Percentiles rank a stretch among this genome's conserved stretches.
These are phyloP conservation scores for Calonectria pauciramosa DNA, from an alignment of 2,329 filamentous ascomycete genomes.

Conservation along the genomic window DNA sequence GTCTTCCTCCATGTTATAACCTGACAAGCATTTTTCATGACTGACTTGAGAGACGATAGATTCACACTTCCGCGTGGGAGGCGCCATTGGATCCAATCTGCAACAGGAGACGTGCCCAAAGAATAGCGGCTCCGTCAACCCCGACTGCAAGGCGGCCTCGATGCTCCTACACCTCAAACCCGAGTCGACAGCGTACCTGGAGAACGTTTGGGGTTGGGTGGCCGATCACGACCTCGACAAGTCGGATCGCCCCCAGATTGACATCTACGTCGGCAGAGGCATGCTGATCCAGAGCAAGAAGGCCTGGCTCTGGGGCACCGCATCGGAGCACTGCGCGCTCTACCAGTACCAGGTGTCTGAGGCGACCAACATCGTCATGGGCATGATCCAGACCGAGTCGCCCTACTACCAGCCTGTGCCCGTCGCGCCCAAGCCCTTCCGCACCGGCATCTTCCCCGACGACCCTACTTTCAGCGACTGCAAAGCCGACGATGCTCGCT, in stretches of 20 bases:
- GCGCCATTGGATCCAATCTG: conserved; percentile 84
- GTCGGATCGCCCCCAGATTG: conserved; percentile 79
- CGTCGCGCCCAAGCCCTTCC: conserved; percentile 76
- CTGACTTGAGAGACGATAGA: conserved; percentile 69
- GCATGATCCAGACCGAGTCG: conserved; percentile 89
- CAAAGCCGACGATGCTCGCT: conserved; percentile 62
- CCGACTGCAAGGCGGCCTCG: conserved; percentile 81
- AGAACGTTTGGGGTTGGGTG: conserved; percentile 93
- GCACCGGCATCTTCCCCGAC: conserved; percentile 65
- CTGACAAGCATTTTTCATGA: too few relatives aligned
- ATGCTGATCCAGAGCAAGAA: conserved; percentile 81
- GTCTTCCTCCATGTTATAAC: too few relatives aligned
- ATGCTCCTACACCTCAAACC: conserved; percentile 75
- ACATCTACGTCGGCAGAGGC: conserved; percentile 90
- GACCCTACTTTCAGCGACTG: conserved; percentile 76
- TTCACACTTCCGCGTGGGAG: conserved; percentile 93
- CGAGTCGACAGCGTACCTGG: conserved; percentile 79
- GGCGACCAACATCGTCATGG: conserved; percentile 85
- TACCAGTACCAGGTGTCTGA: conserved; percentile 90
- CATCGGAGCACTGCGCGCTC: conserved; percentile 74
- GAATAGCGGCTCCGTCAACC: conserved; percentile 73
- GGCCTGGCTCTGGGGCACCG: conserved; percentile 84
- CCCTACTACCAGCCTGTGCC: conserved; percentile 91
- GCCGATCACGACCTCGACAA: conserved; percentile 91
- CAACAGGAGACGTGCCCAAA: conserved; percentile 85